Evolutionary conservation across 345 rosid genomes (phyloP).

Genomic region (Rhodamnia argentea): DNA sequence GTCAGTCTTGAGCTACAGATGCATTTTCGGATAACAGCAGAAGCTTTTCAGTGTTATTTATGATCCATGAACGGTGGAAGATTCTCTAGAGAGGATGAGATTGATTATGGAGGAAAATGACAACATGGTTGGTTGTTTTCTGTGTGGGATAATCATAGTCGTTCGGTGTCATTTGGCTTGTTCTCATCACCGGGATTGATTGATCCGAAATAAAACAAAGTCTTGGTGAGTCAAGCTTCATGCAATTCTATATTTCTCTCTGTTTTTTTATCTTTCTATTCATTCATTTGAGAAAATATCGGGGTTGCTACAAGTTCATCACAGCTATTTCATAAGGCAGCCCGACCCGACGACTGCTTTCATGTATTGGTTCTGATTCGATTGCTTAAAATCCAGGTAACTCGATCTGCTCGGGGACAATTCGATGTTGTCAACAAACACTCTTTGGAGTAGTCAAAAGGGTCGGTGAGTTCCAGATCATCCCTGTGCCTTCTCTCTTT

Average conservation of each 20-base stretch:
- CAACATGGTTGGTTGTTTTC: background rate
- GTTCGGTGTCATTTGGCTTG: background rate
- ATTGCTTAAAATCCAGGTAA: background rate
- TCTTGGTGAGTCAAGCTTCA: background rate
- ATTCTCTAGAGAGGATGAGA: background rate
- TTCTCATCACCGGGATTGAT: rapidly evolving
- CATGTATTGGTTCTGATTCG: background rate
- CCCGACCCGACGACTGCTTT: background rate
- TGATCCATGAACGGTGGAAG: background rate
- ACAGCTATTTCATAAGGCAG: background rate
- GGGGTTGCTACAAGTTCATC: background rate
- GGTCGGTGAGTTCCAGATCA: background rate
- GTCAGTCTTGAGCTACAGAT: background rate
- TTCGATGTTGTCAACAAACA: background rate
- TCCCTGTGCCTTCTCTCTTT: background rate
- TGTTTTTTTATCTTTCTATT: background rate
- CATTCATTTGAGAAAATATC: rapidly evolving
- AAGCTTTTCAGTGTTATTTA: background rate
- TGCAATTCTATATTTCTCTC: rapidly evolving
- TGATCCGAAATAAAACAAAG: background rate
- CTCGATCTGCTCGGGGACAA: rapidly evolving
- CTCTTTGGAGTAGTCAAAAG: background rate
- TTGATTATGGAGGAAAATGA: background rate
- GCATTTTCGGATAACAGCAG: rapidly evolving
- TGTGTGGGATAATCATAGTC: background rate